Conservation (phyloP, 2,329 filamentous ascomycete genomes). For the Dendrostoma leiphaemia region DNA sequence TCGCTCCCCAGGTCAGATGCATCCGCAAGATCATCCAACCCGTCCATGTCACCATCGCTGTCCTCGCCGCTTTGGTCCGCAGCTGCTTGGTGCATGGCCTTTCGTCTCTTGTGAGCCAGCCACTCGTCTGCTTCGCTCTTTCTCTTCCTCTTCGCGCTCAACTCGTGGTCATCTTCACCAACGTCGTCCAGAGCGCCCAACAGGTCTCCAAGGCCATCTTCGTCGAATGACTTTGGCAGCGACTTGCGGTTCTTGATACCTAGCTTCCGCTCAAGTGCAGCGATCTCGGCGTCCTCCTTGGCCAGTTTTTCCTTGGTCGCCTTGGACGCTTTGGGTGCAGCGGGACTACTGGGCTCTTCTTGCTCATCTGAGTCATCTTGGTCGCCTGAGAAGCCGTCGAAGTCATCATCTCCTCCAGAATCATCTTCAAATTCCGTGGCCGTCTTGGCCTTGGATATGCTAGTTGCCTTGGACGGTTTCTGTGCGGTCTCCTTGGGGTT, state of each 20-base stretch:
- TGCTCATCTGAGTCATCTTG: conserved; percentile 22
- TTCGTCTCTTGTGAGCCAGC: conserved; percentile 56
- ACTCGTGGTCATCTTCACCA: conserved; percentile 42
- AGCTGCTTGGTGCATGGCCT: conserved; percentile 32
- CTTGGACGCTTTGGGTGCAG: conserved; percentile 26
- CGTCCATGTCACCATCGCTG: conserved; percentile 27
- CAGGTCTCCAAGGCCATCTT: conserved; percentile 80
- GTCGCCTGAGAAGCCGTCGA: conserved; percentile 20
- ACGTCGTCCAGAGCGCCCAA: conserved; percentile 64
- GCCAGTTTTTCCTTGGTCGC: conserved; percentile 62
- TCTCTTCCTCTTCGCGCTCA: conserved; percentile 60
- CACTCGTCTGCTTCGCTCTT: conserved; percentile 59
- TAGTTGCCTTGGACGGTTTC: neutral
- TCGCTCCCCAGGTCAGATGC: conserved; percentile 18
- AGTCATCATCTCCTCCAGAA: conserved; percentile 25
- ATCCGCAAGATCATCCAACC: conserved; percentile 27
- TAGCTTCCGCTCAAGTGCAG: conserved; percentile 80
- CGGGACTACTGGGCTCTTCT: conserved; percentile 21
- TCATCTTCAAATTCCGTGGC: conserved; percentile 18
- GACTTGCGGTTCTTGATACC: conserved; percentile 78
- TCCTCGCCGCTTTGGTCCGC: conserved; percentile 25
- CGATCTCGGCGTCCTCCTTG: conserved; percentile 86
- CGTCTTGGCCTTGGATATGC: neutral
- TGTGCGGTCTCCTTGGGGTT: neutral
- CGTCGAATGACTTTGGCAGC: conserved; percentile 68